Evolutionary conservation across 129 eudicot genomes (phyloP).

Genomic region (Tanacetum coccineum): DNA sequence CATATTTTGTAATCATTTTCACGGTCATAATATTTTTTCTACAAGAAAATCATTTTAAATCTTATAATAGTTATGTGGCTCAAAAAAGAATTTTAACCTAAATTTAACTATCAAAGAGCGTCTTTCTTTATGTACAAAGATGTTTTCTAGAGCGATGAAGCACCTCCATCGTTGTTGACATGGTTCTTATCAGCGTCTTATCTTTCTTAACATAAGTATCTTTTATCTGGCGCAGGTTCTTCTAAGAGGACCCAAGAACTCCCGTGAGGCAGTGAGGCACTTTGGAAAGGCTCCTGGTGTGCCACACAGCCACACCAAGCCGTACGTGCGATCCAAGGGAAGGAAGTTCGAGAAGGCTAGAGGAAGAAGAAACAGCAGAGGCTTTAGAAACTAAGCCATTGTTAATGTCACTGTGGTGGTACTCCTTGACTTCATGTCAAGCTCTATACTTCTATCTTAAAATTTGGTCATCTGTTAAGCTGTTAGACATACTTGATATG

Average conservation of each 20-base stretch:
- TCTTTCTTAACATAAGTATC: too few species aligned
- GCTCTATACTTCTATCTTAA: not conserved
- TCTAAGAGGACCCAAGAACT: conserved; percentile 76
- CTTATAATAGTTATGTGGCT: too few species aligned
- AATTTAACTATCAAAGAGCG: too few species aligned
- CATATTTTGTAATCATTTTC: too few species aligned
- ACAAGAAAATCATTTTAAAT: too few species aligned
- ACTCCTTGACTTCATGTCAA: not conserved
- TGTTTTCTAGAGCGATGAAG: too few species aligned
- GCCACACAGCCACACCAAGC: conserved; percentile 93
- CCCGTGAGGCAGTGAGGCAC: conserved; percentile 82
- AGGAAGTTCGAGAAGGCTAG: conserved; percentile 86
- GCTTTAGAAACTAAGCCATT: conserved; percentile 54
- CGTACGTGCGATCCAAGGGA: conserved; percentile 81
- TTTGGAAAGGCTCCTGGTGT: conserved; percentile 96
- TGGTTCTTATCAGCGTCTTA: too few species aligned
- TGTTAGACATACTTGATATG: conserved; percentile 4
- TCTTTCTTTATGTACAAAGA: too few species aligned
- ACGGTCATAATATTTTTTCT: too few species aligned
- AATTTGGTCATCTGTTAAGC: conserved; percentile 12
- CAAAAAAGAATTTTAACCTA: too few species aligned
- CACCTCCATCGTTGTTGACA: too few species aligned
- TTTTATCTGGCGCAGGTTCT: conserved; percentile 42
- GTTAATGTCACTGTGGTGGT: not conserved
- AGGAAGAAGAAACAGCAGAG: conserved; percentile 86